Conservation (phyloP, 1,284 basidiomycete species). For the Ganoderma leucocontextum region DNA sequence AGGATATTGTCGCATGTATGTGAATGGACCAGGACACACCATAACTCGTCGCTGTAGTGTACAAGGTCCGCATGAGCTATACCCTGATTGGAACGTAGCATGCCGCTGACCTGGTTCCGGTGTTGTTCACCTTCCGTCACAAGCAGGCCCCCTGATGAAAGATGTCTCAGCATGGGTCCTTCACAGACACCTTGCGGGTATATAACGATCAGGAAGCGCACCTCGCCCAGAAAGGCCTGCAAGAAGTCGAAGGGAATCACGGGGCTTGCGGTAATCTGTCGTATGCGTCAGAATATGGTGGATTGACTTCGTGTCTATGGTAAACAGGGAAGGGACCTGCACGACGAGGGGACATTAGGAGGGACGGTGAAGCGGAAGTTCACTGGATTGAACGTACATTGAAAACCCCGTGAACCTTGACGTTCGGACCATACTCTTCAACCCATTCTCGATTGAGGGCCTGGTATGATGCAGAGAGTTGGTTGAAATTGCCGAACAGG, state of each 20-base stretch:
- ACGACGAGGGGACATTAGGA: not conserved
- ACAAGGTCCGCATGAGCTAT: not conserved
- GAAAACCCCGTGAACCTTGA: conserved; percentile 55
- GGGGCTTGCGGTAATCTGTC: conserved; percentile 44
- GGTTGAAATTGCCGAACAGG: conserved; percentile 60
- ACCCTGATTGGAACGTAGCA: not conserved
- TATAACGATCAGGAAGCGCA: not conserved
- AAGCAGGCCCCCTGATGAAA: conserved; percentile 8
- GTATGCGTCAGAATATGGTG: conserved; percentile 48
- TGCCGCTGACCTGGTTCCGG: conserved; percentile 21
- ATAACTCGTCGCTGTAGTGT: not conserved
- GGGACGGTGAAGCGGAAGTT: too few relatives aligned
- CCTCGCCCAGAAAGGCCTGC: conserved; percentile 18
- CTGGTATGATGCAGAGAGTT: conserved; percentile 50
- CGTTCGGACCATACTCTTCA: conserved; percentile 58
- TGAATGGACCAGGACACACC: not conserved
- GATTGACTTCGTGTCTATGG: conserved; percentile 46
- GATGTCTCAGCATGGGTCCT: not conserved
- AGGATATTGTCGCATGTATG: not conserved
- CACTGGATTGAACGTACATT: conserved; percentile 46
- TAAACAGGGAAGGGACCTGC: conserved; percentile 52
- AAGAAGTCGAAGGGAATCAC: conserved; percentile 32
- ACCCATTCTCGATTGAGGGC: conserved; percentile 62
- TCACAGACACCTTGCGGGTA: not conserved
- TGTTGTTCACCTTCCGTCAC: conserved; percentile 26